Percentiles rank a stretch among this genome's conserved stretches.
Evolutionary conservation across 192 early-diverging fungal species (phyloP).

Genomic region (Martensiomyces pterosporus): DNA sequence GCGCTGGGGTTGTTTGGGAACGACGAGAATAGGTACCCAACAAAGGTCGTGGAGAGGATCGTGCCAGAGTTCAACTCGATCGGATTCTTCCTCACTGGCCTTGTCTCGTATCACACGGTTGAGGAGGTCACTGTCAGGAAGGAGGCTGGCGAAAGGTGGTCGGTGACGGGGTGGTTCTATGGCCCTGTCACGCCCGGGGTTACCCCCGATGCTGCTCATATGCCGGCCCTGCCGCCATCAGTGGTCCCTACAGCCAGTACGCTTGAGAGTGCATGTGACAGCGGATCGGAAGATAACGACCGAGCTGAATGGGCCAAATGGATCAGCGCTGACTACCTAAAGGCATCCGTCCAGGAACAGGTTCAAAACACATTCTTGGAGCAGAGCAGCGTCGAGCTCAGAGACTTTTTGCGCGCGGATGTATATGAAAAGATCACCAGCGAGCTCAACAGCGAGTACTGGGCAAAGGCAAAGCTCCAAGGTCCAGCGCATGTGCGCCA

Average conservation of each 20-base stretch:
- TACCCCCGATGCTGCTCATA: not conserved
- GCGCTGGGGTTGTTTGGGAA: constrained; percentile 60
- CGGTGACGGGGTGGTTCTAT: constrained; percentile 67
- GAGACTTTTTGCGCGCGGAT: constrained; percentile 20
- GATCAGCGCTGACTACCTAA: constrained; percentile 52
- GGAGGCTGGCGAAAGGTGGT: constrained; percentile 47
- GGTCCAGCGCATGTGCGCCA: constrained; percentile 51
- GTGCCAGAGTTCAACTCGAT: constrained; percentile 56
- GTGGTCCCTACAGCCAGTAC: constrained; percentile 4
- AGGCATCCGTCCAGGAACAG: constrained; percentile 14
- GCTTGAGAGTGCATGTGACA: not conserved
- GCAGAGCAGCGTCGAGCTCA: constrained; percentile 40
- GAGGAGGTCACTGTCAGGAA: constrained; percentile 55
- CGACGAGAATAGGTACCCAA: constrained; percentile 48
- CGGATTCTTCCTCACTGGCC: constrained; percentile 58
- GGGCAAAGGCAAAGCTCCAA: constrained; percentile 26
- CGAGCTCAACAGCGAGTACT: constrained; percentile 11
- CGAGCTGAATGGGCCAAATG: constrained; percentile 18
- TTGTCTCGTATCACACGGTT: constrained; percentile 55
- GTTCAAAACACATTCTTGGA: constrained; percentile 50
- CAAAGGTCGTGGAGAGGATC: constrained; percentile 36
- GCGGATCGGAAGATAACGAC: not conserved
- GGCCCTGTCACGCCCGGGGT: constrained; percentile 32
- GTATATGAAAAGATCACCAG: constrained; percentile 1
- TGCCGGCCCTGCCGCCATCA: constrained; percentile 6